Evolutionary conservation across 2,329 filamentous ascomycete genomes (phyloP), one percentile per base, ranked within the genome.

Genomic region (Cryphonectria naterciae): DNA sequence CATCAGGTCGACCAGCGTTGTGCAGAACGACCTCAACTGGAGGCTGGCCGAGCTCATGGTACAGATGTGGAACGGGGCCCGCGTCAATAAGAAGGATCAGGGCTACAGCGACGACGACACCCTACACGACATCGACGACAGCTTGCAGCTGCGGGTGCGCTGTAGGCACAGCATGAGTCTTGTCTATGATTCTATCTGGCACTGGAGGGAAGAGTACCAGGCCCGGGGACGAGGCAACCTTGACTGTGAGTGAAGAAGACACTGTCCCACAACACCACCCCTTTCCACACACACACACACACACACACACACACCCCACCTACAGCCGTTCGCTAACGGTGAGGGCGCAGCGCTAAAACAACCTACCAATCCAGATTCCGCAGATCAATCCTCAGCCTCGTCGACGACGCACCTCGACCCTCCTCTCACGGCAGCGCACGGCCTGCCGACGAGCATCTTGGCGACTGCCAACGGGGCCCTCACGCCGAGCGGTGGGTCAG

Each of bases 151-250:
- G 65, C 93, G 94, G 77, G 92, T 95, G n/a, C 88, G 93, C 65
- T 94, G 92, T 76, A 86, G 93, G 35, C 93, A 94, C 84, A 95
- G 92, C 80, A 93, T 95, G 90, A 94, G 92, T 79, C 86, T 95
- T 19, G 90, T 96, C 1, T 95, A 93, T 77, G 93, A 96, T 80
- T 93, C 91, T 17, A 92, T 94, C 66, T 95, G 93, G 93, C 87
- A 93, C 73, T 96, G 93, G 93, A 88, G 93, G 75, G 91, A 93
- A 78, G 92, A 95, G 78, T 94, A 89, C 76, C 91, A 93, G 79
- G 88, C 91, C 65, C 86, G 89, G 78, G 92, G 90, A 65, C 87
- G 91, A 77, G 91, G 91, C 70, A 86, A 85, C 73, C 85, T 94
- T 68, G 92, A 94, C 82, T 87, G 92, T 93, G 85, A 84, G 88